These are phyloP conservation scores for Stentor roeselii DNA, from an alignment of 73 alveolate species.

Conservation along the genomic window DNA sequence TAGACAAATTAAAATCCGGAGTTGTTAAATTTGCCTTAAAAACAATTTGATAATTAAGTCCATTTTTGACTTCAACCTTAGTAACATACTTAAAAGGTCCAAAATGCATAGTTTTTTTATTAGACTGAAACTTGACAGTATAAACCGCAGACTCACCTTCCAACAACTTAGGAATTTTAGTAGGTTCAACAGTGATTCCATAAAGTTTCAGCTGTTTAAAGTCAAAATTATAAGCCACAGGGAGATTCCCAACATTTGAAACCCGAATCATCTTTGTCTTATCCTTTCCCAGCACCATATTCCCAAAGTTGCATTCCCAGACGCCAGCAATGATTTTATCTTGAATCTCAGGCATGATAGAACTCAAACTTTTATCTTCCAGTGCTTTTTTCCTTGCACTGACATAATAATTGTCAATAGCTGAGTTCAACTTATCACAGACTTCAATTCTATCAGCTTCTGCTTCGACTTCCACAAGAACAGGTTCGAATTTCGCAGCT, in stretches of 20 bases:
- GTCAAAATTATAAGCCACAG: slow-evolving; percentile 66
- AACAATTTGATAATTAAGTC: slow-evolving; percentile 89
- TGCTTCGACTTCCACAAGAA: slow-evolving; percentile 38
- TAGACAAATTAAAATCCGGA: slow-evolving; percentile 91
- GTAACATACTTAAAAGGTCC: slow-evolving; percentile 86
- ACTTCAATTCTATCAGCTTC: slow-evolving; percentile 39
- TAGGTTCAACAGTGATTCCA: slow-evolving; percentile 81
- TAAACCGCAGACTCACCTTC: slow-evolving; percentile 56
- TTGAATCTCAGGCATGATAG: slow-evolving; percentile 33
- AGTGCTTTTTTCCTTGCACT: slow-evolving; percentile 21
- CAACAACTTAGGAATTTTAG: slow-evolving; percentile 60
- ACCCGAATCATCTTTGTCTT: slow-evolving; percentile 62
- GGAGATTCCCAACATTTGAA: slow-evolving; percentile 63
- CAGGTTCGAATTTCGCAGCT: slow-evolving; percentile 36
- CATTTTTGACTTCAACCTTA: slow-evolving; percentile 88
- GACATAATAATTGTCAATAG: slow-evolving; percentile 32
- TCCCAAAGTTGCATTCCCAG: slow-evolving; percentile 83
- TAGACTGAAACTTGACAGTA: slow-evolving; percentile 59
- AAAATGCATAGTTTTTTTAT: slow-evolving; percentile 88
- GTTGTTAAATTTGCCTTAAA: slow-evolving; percentile 91
- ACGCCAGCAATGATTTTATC: slow-evolving; percentile 51
- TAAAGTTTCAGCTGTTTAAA: slow-evolving; percentile 52
- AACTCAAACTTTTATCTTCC: slow-evolving; percentile 23
- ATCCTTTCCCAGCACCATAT: slow-evolving; percentile 73
- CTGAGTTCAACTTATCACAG: slow-evolving; percentile 34